A percentile compares a stretch with the other conserved stretches of the same genome.
Conservation (phyloP, 345 rosid genomes). For the Brassica rapa region DNA sequence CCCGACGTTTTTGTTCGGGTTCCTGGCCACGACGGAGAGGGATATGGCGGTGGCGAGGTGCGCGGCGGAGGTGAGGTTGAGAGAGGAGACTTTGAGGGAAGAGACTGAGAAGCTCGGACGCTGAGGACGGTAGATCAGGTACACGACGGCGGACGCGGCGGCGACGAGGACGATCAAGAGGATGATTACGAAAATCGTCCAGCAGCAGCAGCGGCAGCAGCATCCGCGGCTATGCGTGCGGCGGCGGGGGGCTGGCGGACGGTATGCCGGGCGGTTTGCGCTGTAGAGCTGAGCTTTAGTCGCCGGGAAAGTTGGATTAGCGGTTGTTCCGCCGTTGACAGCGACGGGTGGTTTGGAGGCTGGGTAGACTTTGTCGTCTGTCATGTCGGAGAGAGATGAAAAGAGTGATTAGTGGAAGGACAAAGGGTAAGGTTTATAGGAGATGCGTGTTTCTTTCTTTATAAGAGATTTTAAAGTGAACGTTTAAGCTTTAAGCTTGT, state of each 20-base stretch:
- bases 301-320: constrained; percentile 60
- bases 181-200: constrained; percentile 52
- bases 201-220: constrained; percentile 64
- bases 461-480: constrained; percentile 28
- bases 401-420: not conserved
- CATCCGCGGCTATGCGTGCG: constrained; percentile 51
- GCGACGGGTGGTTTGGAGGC: constrained; percentile 53
- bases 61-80: constrained; percentile 56
- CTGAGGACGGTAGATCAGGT: constrained; percentile 78
- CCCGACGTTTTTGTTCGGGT: constrained; percentile 78
- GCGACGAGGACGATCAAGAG: constrained; percentile 53
- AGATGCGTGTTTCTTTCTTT: constrained; percentile 1
- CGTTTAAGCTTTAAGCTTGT: not conserved
- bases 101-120: constrained; percentile 69
- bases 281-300: constrained; percentile 72
- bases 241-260: constrained; percentile 59
- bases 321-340: constrained; percentile 24
- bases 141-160: constrained; percentile 55
- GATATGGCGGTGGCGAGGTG: constrained; percentile 58
- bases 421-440: constrained; percentile 6
- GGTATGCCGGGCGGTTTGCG: constrained; percentile 72
- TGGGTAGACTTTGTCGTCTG: constrained; percentile 65
- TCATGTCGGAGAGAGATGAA: constrained; percentile 42
- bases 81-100: constrained; percentile 55
- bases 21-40: constrained; percentile 64